Evolutionary conservation across 805 yeast species (phyloP).

Genomic region (Yarrowia sp.): DNA sequence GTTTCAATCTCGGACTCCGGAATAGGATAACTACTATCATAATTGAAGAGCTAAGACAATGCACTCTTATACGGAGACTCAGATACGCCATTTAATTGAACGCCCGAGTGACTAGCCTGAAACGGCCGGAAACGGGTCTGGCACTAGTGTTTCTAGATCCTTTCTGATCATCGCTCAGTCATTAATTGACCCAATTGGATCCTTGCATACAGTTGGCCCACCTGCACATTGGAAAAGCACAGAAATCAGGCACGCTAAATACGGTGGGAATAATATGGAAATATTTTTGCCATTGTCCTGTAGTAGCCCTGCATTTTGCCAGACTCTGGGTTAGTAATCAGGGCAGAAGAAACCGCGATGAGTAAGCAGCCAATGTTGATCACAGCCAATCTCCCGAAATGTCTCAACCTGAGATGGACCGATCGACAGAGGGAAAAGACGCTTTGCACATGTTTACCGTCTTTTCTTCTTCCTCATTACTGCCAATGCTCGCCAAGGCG

Average conservation of each 20-base stretch:
- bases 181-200: neutral
- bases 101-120: too few relatives aligned
- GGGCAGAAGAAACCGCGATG: too few relatives aligned
- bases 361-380: neutral
- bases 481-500: too few relatives aligned
- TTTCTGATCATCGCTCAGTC: too few relatives aligned
- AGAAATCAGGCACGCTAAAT: neutral
- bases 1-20: neutral
- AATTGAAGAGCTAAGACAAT: too few relatives aligned
- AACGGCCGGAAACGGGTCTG: too few relatives aligned
- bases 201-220: constrained; percentile 3
- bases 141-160: too few relatives aligned
- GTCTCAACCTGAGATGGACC: neutral
- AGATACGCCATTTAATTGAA: too few relatives aligned
- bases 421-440: neutral
- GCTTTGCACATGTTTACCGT: neutral
- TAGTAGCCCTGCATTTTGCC: constrained; percentile 1
- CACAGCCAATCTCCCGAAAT: neutral
- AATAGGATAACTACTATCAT: neutral
- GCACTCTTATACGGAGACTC: neutral
- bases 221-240: constrained; percentile 6
- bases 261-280: constrained; percentile 6
- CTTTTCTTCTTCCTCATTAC: too few relatives aligned
- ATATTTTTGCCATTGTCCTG: constrained; percentile 9
- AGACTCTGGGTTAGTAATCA: neutral